phyloP scores from a whole-genome alignment of 1,284 basidiomycete genomes.

The Ganoderma boninense region DNA sequence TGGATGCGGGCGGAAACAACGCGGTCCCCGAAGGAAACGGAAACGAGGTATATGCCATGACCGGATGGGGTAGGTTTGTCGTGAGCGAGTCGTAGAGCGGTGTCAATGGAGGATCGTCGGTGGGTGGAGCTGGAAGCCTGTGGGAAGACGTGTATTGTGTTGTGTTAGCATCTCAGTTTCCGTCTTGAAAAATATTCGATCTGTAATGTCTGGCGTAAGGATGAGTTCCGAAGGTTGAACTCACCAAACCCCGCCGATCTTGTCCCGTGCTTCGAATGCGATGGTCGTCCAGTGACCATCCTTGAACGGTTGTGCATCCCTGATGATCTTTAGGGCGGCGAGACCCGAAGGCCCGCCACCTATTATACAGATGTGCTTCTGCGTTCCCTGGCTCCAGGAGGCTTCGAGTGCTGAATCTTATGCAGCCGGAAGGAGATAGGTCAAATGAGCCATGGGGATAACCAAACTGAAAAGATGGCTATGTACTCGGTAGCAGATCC shows the following conservation, averaged over 20 bases:
- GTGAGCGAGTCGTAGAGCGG: conserved; percentile 79
- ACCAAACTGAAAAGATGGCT: neutral
- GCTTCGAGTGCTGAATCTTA: conserved; percentile 24
- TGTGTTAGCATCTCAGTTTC: neutral
- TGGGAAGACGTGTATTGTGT: conserved; percentile 1
- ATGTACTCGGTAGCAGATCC: conserved; percentile 26
- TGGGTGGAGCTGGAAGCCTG: conserved; percentile 63
- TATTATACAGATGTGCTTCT: conserved; percentile 63
- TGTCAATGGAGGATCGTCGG: conserved; percentile 63
- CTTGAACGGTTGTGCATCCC: conserved; percentile 62
- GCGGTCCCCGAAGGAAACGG: conserved; percentile 73
- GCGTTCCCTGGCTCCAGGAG: conserved; percentile 15
- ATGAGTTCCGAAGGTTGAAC: conserved; percentile 25
- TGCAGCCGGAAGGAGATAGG: neutral
- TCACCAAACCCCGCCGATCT: conserved; percentile 78
- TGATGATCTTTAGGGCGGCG: conserved; percentile 66
- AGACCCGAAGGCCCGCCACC: conserved; percentile 76
- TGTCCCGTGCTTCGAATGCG: conserved; percentile 67
- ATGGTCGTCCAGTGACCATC: conserved; percentile 62
- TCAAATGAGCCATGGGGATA: neutral
- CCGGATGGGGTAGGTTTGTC: conserved; percentile 77
- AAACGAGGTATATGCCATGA: conserved; percentile 72
- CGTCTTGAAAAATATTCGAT: neutral
- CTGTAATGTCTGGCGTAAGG: neutral
- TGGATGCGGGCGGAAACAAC: conserved; percentile 67